Conservation (phyloP, 352 stramenopile species). For the Blastocystis sp. region DNA sequence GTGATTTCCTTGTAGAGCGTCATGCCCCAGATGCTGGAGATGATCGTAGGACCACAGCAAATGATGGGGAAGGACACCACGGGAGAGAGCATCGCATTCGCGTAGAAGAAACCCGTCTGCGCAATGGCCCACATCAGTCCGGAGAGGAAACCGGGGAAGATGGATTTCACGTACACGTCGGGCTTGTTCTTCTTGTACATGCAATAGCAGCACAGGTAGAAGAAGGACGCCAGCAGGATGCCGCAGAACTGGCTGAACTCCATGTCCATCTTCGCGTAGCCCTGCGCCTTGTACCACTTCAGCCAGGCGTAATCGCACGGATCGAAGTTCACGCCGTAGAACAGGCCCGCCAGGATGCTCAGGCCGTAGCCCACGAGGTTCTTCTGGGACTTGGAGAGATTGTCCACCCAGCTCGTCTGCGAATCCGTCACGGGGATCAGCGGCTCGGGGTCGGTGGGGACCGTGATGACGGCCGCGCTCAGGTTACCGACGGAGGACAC, state of each 20-base stretch:
- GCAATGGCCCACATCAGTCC: conserved; percentile 71
- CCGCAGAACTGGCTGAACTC: conserved; percentile 72
- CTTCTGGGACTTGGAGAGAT: conserved; percentile 65
- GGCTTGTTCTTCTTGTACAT: conserved; percentile 71
- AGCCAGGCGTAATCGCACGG: conserved; percentile 66
- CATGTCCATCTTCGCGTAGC: conserved; percentile 70
- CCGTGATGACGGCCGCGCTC: conserved; percentile 31
- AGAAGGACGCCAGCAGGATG: conserved; percentile 71
- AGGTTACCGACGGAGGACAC: conserved; percentile 69
- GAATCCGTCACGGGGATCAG: conserved; percentile 52
- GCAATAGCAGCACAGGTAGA: conserved; percentile 71
- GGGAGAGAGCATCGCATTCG: conserved; percentile 53
- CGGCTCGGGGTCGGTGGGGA: conserved; percentile 16
- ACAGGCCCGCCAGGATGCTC: conserved; percentile 69
- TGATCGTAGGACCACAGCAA: conserved; percentile 71
- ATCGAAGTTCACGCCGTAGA: conserved; percentile 71
- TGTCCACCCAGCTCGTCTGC: conserved; percentile 66
- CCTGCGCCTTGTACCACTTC: conserved; percentile 64
- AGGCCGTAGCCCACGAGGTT: conserved; percentile 65
- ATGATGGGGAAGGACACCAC: conserved; percentile 72
- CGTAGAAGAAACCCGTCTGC: conserved; percentile 71
- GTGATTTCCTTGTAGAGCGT: conserved; percentile 71
- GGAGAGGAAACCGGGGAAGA: conserved; percentile 71
- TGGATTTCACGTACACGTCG: conserved; percentile 71
- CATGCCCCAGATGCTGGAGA: conserved; percentile 71